Evolutionary conservation across 768 basidiomycete genomes (phyloP), one percentile per base, ranked within the genome.

Genomic region (Coprinopsis strossmayeri): DNA sequence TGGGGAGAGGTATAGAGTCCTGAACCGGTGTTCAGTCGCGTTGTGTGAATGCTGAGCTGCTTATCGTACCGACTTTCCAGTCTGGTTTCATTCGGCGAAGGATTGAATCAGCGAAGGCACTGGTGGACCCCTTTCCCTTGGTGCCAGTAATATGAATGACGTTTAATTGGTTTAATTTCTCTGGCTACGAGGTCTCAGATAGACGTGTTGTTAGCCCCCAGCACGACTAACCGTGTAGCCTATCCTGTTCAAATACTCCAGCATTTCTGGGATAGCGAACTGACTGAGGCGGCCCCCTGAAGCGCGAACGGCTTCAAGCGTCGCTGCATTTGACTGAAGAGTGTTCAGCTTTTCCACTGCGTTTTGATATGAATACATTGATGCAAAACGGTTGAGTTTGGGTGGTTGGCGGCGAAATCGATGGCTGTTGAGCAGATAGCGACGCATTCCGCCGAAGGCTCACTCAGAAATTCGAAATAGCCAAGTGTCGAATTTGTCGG

Each of bases 1-100:
- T 99, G 96, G 0, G 96, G 96, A 2, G 95, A 97, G 4, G 93
- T 97, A 66, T 95, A 99, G 9, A 99, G 71, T 5, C 96, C 93
- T 95, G 43, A 5, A 42, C 17, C 5, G 15, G 5, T 23, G 21
- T 17, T 50, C 12, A 18, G 3, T 9, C 34, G n/a, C 27, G 7
- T 10, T 11, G 27, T 25, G 25, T 24, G 35, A 28, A 37, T 24
- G 3, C 27, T 28, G n/a, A 20, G n/a, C 12, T 24, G 26, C 5
- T 18, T 13, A 13, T 59, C 82, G 55, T 60, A 89, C 92, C 95
- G 54, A 89, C 78, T 71, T 83, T 93, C 73, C 84, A 89, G 1
- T 73, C 67, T 5, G 93, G 85, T 55, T 68, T 76, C n/a, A 76
- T 66, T 51, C 77, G 73, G n/a, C 90, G 79, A 43, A 98, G 70